Evolutionary conservation across 2,329 filamentous ascomycete genomes (phyloP), one percentile per base, ranked within the genome.

Genomic region (Colletotrichum orchidophilum): DNA sequence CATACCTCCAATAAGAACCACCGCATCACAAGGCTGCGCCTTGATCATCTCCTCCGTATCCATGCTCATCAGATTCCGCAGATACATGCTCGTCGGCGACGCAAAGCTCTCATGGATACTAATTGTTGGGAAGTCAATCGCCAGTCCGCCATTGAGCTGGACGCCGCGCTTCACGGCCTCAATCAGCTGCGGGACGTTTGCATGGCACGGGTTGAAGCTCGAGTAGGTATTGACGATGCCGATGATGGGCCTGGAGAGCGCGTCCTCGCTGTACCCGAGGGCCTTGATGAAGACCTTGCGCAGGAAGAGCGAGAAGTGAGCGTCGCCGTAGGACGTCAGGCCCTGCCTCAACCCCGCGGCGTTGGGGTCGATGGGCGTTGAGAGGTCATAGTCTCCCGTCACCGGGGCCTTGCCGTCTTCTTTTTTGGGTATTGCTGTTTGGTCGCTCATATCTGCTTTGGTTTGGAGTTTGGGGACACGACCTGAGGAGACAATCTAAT

Each of bases 261-360:
- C 90, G 75, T 93, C 91, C 74, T 94, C 92, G 69, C 88, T 90
- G 78, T 93, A 94, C 0, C 92, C 92, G 1, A 93, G 84, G 0
- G 92, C 91, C 79, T 94, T 94, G 83, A 94, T 94, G 79, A 94
- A 94, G 27, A 91, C 92, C 76, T 94, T 94, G 39, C 92, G 87
- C 0, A 94, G 85, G 76, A 94, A 94, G 2, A 94, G 85, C 0
- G 91, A 92, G 82, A 94, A 94, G 80, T 94, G 92, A 7, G 91
- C 84, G 74, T 94, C 92, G 54, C 92, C 92, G 74, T 94, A 94
- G 0, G 88, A 89, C 3, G 91, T 87, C 1, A 94, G 85, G 1
- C 89, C 90, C 74, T 90, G 89, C 8, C 90, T 87, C 33, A 94
- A 83, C 7, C 91, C 91, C 0, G 83, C 79, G 55, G 79, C 73